A percentile compares a stretch with the other conserved stretches of the same genome.
Evolutionary conservation across 148 eudicot species (phyloP).

Genomic region (Rhododendron griersonianum): DNA sequence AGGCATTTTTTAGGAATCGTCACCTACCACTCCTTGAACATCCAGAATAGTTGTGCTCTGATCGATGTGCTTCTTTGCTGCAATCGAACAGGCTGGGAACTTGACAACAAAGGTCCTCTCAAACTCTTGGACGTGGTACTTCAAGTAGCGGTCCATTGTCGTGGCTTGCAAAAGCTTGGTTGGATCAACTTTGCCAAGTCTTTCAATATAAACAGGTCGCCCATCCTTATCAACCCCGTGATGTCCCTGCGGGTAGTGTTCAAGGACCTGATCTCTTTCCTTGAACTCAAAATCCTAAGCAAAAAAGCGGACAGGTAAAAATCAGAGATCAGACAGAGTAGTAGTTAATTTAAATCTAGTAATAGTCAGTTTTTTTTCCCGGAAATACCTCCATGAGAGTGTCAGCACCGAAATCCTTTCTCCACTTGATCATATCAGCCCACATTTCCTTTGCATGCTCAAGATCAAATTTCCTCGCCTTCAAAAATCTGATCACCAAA

Average conservation of each 20-base stretch:
- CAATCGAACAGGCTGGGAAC: conserved; percentile 82
- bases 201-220: conserved; percentile 82
- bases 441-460: conserved; percentile 94
- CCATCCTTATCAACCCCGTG: conserved; percentile 96
- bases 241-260: conserved; percentile 88
- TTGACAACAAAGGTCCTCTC: conserved; percentile 62
- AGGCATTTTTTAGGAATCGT: not conserved
- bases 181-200: conserved; percentile 70
- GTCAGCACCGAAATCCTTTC: conserved; percentile 82
- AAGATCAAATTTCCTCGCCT: conserved; percentile 90
- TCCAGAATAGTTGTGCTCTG: conserved; percentile 90
- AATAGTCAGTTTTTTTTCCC: not conserved
- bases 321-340: not conserved
- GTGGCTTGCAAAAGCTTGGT: conserved; percentile 77
- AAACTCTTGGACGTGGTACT: conserved; percentile 83
- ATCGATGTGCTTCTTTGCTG: conserved; percentile 77
- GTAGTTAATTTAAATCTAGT: not conserved
- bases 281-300: conserved; percentile 71
- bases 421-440: conserved; percentile 91
- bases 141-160: conserved; percentile 64
- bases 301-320: not conserved
- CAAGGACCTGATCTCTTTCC: conserved; percentile 65
- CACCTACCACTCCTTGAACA: conserved; percentile 56
- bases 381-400: conserved; percentile 69
- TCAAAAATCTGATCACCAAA: conserved; percentile 60